Conservation (phyloP, 805 yeast species). For the Suhomyces emberorum region DNA sequence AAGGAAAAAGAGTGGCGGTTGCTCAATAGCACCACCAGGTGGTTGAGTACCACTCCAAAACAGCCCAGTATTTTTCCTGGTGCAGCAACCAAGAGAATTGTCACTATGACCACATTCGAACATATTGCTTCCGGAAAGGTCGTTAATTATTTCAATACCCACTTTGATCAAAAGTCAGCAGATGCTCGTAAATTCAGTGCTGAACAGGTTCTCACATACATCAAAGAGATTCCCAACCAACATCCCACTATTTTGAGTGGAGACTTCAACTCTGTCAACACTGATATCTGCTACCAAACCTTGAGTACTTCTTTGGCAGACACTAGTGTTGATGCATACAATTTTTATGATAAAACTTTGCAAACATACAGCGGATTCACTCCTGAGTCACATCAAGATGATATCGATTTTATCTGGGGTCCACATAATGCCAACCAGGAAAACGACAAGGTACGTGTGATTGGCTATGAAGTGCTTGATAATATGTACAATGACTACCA, state of each 20-base stretch:
- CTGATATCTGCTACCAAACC: conserved; percentile 23
- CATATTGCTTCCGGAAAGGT: conserved; percentile 11
- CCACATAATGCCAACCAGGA: conserved; percentile 24
- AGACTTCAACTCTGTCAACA: conserved; percentile 47
- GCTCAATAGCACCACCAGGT: conserved; percentile 41
- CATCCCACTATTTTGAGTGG: conserved; percentile 47
- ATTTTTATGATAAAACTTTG: conserved; percentile 22
- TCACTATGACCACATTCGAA: conserved; percentile 34
- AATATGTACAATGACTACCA: conserved; percentile 33
- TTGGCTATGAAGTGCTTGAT: conserved; percentile 30
- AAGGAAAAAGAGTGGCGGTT: conserved; percentile 35
- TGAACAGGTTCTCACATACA: conserved; percentile 26
- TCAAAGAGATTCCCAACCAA: conserved; percentile 21
- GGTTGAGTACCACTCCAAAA: conserved; percentile 56
- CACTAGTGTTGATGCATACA: conserved; percentile 11
- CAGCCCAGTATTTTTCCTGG: conserved; percentile 52
- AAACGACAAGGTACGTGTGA: conserved; percentile 16
- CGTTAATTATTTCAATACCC: conserved; percentile 43
- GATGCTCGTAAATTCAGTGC: conserved; percentile 46
- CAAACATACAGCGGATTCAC: conserved; percentile 43
- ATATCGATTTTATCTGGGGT: conserved; percentile 39
- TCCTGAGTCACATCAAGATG: conserved; percentile 16
- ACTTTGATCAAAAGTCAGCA: conserved; percentile 48
- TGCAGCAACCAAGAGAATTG: conserved; percentile 39
- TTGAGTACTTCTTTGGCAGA: conserved; percentile 37